Percentiles rank a stretch among this genome's conserved stretches.
Evolutionary conservation across 345 rosid species (phyloP).

Genomic region (Lepidium africanum): DNA sequence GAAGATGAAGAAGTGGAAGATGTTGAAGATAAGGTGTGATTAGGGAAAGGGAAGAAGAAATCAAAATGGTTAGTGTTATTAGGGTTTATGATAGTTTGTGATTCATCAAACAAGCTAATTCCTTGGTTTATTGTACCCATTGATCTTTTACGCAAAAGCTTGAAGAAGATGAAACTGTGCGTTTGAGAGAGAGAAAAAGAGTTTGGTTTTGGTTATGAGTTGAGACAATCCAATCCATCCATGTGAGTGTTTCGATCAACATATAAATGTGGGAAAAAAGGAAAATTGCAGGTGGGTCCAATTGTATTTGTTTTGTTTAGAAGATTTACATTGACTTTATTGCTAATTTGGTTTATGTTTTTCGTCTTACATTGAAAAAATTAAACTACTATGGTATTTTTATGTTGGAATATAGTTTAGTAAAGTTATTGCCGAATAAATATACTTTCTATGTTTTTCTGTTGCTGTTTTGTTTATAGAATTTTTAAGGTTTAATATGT

Average conservation of each 20-base stretch:
- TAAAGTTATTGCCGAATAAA: not conserved
- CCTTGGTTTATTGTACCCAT: slow-evolving; percentile 53
- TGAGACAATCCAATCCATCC: slow-evolving; percentile 26
- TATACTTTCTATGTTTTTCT: not conserved
- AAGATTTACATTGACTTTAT: slow-evolving; percentile 5
- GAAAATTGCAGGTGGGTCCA: slow-evolving; percentile 23
- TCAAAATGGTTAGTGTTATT: slow-evolving; percentile 40
- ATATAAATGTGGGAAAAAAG: slow-evolving; percentile 18
- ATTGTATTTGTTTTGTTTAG: slow-evolving; percentile 3
- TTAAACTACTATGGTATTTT: not conserved
- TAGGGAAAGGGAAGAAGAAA: slow-evolving; percentile 46
- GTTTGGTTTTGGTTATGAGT: slow-evolving; percentile 18
- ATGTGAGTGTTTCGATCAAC: slow-evolving; percentile 14
- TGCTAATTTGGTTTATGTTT: not conserved
- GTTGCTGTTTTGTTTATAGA: not conserved
- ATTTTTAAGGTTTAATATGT: not conserved
- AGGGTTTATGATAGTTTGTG: slow-evolving; percentile 32
- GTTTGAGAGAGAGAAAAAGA: not conserved
- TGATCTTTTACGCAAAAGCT: slow-evolving; percentile 8
- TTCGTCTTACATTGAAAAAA: not conserved
- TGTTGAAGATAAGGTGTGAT: slow-evolving; percentile 20
- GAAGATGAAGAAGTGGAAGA: slow-evolving; percentile 6
- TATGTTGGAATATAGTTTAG: not conserved
- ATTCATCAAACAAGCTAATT: slow-evolving; percentile 54
- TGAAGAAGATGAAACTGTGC: not conserved